Conservation (phyloP, 805 yeast genomes). For the Scheffersomyces lignosus region DNA sequence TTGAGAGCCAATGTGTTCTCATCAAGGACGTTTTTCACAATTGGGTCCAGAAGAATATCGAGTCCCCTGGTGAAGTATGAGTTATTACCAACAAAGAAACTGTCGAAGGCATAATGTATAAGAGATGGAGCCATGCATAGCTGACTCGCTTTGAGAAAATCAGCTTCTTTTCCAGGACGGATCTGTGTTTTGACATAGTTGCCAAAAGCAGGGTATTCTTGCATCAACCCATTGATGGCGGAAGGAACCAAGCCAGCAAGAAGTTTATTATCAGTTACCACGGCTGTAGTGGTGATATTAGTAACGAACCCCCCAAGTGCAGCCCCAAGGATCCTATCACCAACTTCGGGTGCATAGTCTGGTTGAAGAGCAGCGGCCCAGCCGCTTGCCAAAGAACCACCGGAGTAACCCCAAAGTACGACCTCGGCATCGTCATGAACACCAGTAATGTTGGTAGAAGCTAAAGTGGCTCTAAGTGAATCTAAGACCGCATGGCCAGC, state of each 20-base stretch:
- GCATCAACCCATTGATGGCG: conserved; percentile 29
- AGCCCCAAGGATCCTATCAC: conserved; percentile 21
- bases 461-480: conserved; percentile 16
- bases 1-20: conserved; percentile 14
- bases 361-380: conserved; percentile 27
- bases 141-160: neutral
- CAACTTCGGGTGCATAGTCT: conserved; percentile 22
- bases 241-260: conserved; percentile 29
- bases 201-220: conserved; percentile 28
- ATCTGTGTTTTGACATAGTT: conserved; percentile 5
- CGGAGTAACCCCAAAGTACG: conserved; percentile 24
- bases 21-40: conserved; percentile 2
- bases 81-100: conserved; percentile 13
- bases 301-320: conserved; percentile 38
- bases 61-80: conserved; percentile 12
- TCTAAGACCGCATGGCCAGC: conserved; percentile 20
- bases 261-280: conserved; percentile 21
- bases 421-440: conserved; percentile 13
- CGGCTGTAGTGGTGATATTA: conserved; percentile 26
- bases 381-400: conserved; percentile 23
- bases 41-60: conserved; percentile 1
- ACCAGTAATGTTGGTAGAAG: conserved; percentile 13
- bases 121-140: conserved; percentile 3
- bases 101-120: neutral
- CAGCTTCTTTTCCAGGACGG: conserved; percentile 1